These are phyloP conservation scores for Venturia pyrina DNA, from an alignment of 2,329 filamentous ascomycete species.

Conservation along the genomic window DNA sequence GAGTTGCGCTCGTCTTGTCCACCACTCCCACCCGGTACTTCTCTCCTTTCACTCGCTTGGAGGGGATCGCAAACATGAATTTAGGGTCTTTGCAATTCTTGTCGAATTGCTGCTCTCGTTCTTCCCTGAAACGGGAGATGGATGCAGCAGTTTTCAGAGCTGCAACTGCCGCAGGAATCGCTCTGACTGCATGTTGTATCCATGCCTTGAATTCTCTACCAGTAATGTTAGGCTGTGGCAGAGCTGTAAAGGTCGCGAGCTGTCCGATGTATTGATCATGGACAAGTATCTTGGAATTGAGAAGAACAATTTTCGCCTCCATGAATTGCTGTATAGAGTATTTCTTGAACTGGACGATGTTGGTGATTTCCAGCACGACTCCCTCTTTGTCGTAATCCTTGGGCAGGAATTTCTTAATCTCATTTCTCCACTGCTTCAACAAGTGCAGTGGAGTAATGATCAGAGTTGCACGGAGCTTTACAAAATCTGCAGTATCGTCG, in stretches of 20 bases:
- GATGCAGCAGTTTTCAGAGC: neutral
- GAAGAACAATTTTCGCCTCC: slow-evolving; percentile 44
- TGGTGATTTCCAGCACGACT: slow-evolving; percentile 36
- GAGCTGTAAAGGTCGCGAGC: neutral
- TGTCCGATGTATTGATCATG: slow-evolving; percentile 35
- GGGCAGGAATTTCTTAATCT: slow-evolving; percentile 42
- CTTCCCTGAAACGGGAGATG: neutral
- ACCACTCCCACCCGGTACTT: slow-evolving; percentile 17
- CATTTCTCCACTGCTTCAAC: slow-evolving; percentile 46
- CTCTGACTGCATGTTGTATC: neutral
- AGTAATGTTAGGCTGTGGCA: neutral
- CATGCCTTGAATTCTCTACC: neutral
- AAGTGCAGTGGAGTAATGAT: slow-evolving; percentile 49
- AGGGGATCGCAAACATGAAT: slow-evolving; percentile 29
- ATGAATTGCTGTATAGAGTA: slow-evolving; percentile 35
- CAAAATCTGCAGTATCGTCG: slow-evolving; percentile 17
- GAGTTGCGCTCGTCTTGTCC: neutral
- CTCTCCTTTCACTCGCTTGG: slow-evolving; percentile 27
- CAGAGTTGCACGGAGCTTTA: slow-evolving; percentile 46
- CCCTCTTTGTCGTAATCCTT: slow-evolving; percentile 19
- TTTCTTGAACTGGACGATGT: slow-evolving; percentile 28
- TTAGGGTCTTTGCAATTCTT: slow-evolving; percentile 19
- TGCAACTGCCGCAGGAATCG: neutral
- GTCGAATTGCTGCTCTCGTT: neutral
- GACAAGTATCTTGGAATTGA: slow-evolving; percentile 41